Evolutionary conservation across 768 basidiomycete species (phyloP), one percentile per base, ranked within the genome.

Genomic region (Agrocybe praecox): DNA sequence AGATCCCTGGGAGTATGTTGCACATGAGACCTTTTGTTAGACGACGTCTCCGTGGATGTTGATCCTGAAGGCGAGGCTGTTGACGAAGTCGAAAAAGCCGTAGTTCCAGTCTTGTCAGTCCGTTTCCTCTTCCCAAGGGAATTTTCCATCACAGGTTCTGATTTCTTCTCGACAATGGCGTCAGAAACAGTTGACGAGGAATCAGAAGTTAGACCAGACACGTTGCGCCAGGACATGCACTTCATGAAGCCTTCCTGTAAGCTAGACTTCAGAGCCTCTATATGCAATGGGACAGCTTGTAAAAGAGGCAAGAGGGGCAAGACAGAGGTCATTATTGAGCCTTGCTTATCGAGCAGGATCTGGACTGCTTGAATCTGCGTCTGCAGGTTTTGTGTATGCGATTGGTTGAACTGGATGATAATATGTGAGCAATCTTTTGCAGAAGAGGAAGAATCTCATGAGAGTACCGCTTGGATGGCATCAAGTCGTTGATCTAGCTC

Each of bases 271-370:
- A 74, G 69, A 14, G 74, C 63, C 51, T 85, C 79, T 51, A 89
- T 76, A 61, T 87, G 85, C 1, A 81, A 67, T 1, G 87, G 83
- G 18, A 90, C 60, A 9, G 82, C 72, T 56, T 88, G 85, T 1
- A 89, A 57, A 4, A 87, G 70, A 23, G 89, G 87, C 2, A 87
- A 68, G 15, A 91, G 68, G 7, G 89, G 86, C 0, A 82, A 58
- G 1, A 91, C 69, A 11, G 83, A 73, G 21, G 82, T 66, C 2
- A 89, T 67, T 0, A 88, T 77, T 12, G 78, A 76, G 18, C 72
- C 75, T 65, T 89, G 86, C 59, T 89, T 88, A 19, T 84, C 80
- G 61, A 88, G 85, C 21, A 90, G 67, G 2, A 77, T 77, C 58
- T 86, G 86, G 49, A 89, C 72, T 11, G 78, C 75, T 63, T 84